phyloP scores from a whole-genome alignment of 2,329 filamentous ascomycete genomes.

The Lachnellula suecica region DNA sequence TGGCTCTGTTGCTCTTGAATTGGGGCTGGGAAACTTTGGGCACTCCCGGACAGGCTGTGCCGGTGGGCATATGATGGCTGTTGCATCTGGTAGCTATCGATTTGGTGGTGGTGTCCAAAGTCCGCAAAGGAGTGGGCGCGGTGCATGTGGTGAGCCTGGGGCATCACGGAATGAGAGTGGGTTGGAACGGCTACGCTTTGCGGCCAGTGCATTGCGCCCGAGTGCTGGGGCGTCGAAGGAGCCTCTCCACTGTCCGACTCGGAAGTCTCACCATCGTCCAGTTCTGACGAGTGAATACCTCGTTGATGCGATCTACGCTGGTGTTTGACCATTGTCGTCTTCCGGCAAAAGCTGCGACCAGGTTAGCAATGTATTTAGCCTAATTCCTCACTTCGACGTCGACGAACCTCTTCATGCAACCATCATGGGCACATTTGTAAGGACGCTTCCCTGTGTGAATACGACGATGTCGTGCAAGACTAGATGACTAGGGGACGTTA shows the following conservation, averaged over 20 bases:
- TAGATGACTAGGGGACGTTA: slow-evolving; percentile 35
- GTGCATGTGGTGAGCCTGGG: slow-evolving; percentile 36
- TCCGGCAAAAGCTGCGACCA: slow-evolving; percentile 62
- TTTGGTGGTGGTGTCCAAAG: slow-evolving; percentile 49
- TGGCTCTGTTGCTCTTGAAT: slow-evolving; percentile 40
- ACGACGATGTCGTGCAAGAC: slow-evolving; percentile 53
- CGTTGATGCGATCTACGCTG: slow-evolving; percentile 61
- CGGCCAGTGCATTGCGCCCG: slow-evolving; percentile 50
- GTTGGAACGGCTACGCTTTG: slow-evolving; percentile 41
- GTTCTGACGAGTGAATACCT: slow-evolving; percentile 53
- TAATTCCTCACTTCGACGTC: slow-evolving; percentile 12
- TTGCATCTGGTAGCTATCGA: slow-evolving; percentile 31
- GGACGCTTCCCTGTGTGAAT: slow-evolving; percentile 72
- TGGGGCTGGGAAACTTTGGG: slow-evolving; percentile 42
- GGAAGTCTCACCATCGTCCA: slow-evolving; percentile 35
- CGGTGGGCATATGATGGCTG: slow-evolving; percentile 44
- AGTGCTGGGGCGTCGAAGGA: slow-evolving; percentile 56
- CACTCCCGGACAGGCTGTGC: slow-evolving; percentile 45
- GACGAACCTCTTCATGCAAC: slow-evolving; percentile 35
- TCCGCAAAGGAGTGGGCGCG: slow-evolving; percentile 55
- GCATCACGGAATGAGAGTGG: slow-evolving; percentile 36
- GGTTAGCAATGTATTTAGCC: slow-evolving; percentile 19
- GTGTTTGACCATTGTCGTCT: slow-evolving; percentile 71
- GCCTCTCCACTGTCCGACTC: slow-evolving; percentile 48
- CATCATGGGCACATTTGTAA: slow-evolving; percentile 57